A percentile compares a stretch with the other conserved stretches of the same genome.
phyloP scores from a whole-genome alignment of 495 filamentous ascomycete genomes.

The Penicillium pancosmium region DNA sequence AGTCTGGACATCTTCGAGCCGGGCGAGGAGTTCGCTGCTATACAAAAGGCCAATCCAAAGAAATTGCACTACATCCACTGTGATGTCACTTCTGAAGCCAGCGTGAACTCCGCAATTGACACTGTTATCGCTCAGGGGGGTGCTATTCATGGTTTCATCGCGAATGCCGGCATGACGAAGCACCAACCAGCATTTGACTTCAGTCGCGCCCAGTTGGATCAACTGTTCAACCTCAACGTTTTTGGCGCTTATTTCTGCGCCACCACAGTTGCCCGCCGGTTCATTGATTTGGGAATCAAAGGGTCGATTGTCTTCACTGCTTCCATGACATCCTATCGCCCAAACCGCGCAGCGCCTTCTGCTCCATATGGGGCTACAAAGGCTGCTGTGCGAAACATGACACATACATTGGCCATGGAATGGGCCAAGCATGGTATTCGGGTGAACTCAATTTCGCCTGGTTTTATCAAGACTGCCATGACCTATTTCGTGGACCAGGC shows the following conservation, averaged over 20 bases:
- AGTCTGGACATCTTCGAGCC: constrained; percentile 46
- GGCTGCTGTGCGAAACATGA: constrained; percentile 35
- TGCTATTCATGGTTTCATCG: constrained; percentile 38
- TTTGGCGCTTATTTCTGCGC: constrained; percentile 44
- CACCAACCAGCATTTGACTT: constrained; percentile 49
- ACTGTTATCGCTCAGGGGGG: constrained; percentile 37
- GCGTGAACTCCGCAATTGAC: constrained; percentile 41
- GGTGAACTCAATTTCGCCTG: constrained; percentile 42
- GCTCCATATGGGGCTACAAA: constrained; percentile 37
- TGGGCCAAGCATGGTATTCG: constrained; percentile 51
- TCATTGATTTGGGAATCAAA: constrained; percentile 42
- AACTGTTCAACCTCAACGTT: constrained; percentile 48
- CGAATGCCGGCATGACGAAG: constrained; percentile 50
- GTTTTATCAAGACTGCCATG: constrained; percentile 43
- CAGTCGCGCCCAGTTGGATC: constrained; percentile 37
- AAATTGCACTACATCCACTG: constrained; percentile 40
- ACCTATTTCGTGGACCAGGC: constrained; percentile 40
- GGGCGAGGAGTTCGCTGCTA: constrained; percentile 35
- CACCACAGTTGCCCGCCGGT: constrained; percentile 39
- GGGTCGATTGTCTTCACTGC: constrained; percentile 47
- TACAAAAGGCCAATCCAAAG: constrained; percentile 35
- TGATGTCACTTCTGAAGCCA: constrained; percentile 43
- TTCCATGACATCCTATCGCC: constrained; percentile 48
- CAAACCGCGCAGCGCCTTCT: constrained; percentile 38
- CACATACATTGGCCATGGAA: constrained; percentile 50